Evolutionary conservation across 225 moss, liverwort and hornwort species (phyloP), one percentile per base, ranked within the genome.

Genomic region (Takakia lepidozioides): DNA sequence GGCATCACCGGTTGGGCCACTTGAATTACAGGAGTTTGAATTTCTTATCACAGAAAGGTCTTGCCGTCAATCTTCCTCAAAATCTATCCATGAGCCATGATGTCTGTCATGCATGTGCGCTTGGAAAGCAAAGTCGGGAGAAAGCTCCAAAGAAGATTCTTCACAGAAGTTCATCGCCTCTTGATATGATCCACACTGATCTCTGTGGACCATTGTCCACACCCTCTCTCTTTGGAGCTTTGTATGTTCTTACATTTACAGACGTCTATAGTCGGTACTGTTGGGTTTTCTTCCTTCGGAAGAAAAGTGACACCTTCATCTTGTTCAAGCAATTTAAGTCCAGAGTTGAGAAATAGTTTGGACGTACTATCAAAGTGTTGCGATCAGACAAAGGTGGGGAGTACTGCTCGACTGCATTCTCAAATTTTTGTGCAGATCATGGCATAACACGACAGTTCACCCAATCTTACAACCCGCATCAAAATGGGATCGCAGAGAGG

Each of bases 371-470:
- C 18, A 44, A 41, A 26, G 0, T 19, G 3, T 22, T 43, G 18
- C 25, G 41, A 2, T 27, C 5, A 2, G 42, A 43, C n/a, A 55
- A 44, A 15, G 55, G 55, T 25, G 55, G 55, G 2, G 42, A 55
- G 27, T 43, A 55, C n/a, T 41, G 15, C 5, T 42, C 23, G 2
- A 42, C 1, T 4, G 39, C 8, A 8, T 55, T 53, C 15, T 2
- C 13, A 2, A 5, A 37, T 3, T 43, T 18, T 14, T 55, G 54
- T 43, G 27, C 17, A 19, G 40, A 41, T 19, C 54, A 55, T 19
- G 54, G 40, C 23, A 42, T 55, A 10, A 8, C 5, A 25, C 25
- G 23, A 29, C 54, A 55, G 27, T 43, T 55, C 20, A 25, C 41
- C 3, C 41, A 40, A 27, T 4, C 54, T 8, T 16, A 43, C 20